phyloP scores from a whole-genome alignment of 345 rosid genomes.

The Pistacia integerrima region DNA sequence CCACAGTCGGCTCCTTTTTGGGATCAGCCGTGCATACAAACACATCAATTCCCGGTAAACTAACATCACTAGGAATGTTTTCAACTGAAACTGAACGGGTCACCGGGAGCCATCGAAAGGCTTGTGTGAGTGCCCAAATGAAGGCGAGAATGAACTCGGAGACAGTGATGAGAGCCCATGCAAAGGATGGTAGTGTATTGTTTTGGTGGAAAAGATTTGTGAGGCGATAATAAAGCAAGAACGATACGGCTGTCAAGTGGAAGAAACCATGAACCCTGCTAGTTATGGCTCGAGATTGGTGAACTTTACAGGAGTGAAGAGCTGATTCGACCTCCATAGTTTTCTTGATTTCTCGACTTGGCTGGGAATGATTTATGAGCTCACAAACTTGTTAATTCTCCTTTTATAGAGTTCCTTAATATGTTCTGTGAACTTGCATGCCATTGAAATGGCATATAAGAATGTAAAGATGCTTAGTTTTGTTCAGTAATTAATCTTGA shows the following conservation, averaged over 20 bases:
- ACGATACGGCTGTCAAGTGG: constrained; percentile 32
- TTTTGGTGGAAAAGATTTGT: background rate
- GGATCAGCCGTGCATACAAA: constrained; percentile 56
- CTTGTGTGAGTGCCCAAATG: constrained; percentile 44
- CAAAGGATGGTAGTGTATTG: background rate
- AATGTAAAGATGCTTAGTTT: too few relatives aligned
- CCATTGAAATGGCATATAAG: too few relatives aligned
- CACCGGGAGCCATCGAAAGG: constrained; percentile 40
- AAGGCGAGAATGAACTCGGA: constrained; percentile 31
- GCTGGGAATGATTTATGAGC: background rate
- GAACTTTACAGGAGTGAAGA: constrained; percentile 2
- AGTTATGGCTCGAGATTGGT: background rate
- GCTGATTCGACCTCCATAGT: background rate
- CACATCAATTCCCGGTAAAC: constrained; percentile 50
- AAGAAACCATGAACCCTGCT: constrained; percentile 21
- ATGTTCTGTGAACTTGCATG: background rate
- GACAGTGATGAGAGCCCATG: constrained; percentile 29
- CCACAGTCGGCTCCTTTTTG: constrained; percentile 46
- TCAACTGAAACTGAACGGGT: constrained; percentile 33
- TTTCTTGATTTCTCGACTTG: background rate
- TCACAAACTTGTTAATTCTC: too few relatives aligned
- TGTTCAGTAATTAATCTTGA: too few relatives aligned
- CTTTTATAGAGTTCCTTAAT: too few relatives aligned
- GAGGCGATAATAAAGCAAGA: constrained; percentile 20
- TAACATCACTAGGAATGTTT: constrained; percentile 15